Percentiles rank a stretch among this genome's conserved stretches.
Evolutionary conservation across 805 yeast genomes (phyloP).

Genomic region (Cyberlindnera maritima): DNA sequence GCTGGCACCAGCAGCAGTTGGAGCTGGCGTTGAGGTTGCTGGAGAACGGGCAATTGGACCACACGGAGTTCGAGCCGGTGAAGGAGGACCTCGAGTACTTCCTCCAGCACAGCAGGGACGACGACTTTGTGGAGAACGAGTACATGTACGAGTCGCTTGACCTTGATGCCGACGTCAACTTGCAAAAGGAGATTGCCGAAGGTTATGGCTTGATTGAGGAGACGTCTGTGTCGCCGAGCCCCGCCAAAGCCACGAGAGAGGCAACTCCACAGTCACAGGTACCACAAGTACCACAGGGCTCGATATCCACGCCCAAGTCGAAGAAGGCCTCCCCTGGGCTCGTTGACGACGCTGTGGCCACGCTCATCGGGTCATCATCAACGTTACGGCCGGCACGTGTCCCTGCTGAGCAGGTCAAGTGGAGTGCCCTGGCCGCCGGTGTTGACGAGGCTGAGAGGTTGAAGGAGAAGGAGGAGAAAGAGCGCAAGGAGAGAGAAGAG

Average conservation of each 20-base stretch:
- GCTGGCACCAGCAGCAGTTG: constrained; percentile 73
- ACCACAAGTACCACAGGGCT: no score
- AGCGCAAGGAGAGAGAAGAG: constrained; percentile 3
- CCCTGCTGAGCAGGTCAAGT: constrained; percentile 10
- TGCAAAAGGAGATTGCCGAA: constrained; percentile 47
- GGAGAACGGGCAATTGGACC: constrained; percentile 77
- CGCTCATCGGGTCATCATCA: constrained; percentile 6
- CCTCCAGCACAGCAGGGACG: constrained; percentile 88
- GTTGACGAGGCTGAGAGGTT: constrained; percentile 1
- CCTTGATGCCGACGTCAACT: constrained; percentile 50
- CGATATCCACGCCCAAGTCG: constrained; percentile 9
- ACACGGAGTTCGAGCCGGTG: constrained; percentile 70
- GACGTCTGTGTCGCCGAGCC: constrained; percentile 10
- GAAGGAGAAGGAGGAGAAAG: constrained; percentile 6
- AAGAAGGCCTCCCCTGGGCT: constrained; percentile 1
- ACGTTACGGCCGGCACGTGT: constrained; percentile 11
- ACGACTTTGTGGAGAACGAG: constrained; percentile 90
- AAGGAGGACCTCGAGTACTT: constrained; percentile 89
- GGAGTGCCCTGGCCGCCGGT: constrained; percentile 9
- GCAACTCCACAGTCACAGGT: constrained; percentile 1
- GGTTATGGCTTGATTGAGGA: constrained; percentile 19
- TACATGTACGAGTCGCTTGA: constrained; percentile 86
- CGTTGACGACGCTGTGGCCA: no score
- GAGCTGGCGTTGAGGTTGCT: constrained; percentile 74
- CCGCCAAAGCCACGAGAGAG: constrained; percentile 7